Conservation (phyloP, 2,329 filamentous ascomycete species). For the Fulvia fulva region DNA sequence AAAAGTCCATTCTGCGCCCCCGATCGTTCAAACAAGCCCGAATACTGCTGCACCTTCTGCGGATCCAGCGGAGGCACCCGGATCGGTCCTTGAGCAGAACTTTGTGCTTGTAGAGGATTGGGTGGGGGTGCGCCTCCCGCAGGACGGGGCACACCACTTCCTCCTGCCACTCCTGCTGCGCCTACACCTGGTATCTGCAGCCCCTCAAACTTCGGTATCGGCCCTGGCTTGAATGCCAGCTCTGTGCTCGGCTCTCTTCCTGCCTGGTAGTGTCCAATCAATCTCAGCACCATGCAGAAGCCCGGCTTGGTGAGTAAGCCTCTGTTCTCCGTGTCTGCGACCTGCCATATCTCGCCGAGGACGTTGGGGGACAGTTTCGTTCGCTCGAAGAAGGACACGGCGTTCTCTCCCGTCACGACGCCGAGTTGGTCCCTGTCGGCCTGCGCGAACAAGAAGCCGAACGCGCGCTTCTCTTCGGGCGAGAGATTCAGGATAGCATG, state of each 20-base stretch:
- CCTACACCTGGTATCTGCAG: conserved; percentile 47
- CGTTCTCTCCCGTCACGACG: conserved; percentile 91
- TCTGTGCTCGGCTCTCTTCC: conserved; percentile 76
- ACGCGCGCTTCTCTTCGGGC: conserved; percentile 87
- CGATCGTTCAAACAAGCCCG: conserved; percentile 85
- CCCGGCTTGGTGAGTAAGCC: conserved; percentile 88
- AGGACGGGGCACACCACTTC: conserved; percentile 21
- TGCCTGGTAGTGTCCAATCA: conserved; percentile 94
- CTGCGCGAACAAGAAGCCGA: conserved; percentile 86
- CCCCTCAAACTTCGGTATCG: conserved; percentile 89
- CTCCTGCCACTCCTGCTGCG: conserved; percentile 10
- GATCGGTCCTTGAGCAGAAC: conserved; percentile 55
- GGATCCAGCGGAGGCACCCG: conserved; percentile 84
- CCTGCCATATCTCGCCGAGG: conserved; percentile 98
- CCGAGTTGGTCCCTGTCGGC: conserved; percentile 89
- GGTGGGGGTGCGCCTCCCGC: conserved; percentile 22
- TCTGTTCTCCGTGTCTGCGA: conserved; percentile 93
- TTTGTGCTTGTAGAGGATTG: conserved; percentile 30
- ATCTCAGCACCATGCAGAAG: conserved; percentile 85
- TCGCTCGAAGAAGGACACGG: conserved; percentile 97
- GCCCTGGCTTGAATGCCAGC: conserved; percentile 77
- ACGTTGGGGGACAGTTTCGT: conserved; percentile 81
- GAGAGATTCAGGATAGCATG: conserved; percentile 61
- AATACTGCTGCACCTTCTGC: conserved; percentile 87
- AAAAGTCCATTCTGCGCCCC: conserved; percentile 72